phyloP scores from a whole-genome alignment of 345 rosid genomes.

The Hirschfeldia incana region DNA sequence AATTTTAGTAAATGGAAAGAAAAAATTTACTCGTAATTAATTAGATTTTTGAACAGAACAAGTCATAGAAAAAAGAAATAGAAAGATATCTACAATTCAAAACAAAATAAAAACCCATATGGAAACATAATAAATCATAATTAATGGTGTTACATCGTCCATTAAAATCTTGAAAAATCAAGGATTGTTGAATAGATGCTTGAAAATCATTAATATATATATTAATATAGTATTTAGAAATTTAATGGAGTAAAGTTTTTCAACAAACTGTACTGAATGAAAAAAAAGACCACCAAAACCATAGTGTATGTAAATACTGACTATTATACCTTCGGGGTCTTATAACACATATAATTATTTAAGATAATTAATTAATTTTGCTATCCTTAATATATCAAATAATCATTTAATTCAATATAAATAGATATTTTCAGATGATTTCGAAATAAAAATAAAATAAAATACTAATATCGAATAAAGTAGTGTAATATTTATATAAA shows the following conservation, averaged over 20 bases:
- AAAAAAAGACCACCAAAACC: not conserved
- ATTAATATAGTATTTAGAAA: too few relatives aligned
- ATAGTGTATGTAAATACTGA: not conserved
- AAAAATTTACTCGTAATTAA: not conserved
- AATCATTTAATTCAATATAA: not conserved
- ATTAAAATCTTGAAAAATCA: not conserved
- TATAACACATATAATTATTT: not conserved
- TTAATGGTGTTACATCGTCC: not conserved
- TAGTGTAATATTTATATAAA: not conserved
- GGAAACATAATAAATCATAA: not conserved
- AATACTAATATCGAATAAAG: not conserved
- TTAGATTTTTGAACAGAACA: not conserved
- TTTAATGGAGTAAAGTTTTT: not conserved
- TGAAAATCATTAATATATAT: not conserved
- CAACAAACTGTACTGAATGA: not conserved
- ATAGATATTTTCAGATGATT: not conserved
- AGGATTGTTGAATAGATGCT: not conserved
- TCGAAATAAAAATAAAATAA: not conserved
- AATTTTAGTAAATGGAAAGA: not conserved
- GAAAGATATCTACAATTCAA: not conserved
- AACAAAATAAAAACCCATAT: not conserved
- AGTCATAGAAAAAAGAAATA: not conserved
- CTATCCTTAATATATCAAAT: not conserved
- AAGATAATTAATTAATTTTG: not conserved
- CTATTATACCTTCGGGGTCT: not conserved